Evolutionary conservation across 352 stramenopile genomes (phyloP).

Genomic region (Globisporangium rhizosaccharum): DNA sequence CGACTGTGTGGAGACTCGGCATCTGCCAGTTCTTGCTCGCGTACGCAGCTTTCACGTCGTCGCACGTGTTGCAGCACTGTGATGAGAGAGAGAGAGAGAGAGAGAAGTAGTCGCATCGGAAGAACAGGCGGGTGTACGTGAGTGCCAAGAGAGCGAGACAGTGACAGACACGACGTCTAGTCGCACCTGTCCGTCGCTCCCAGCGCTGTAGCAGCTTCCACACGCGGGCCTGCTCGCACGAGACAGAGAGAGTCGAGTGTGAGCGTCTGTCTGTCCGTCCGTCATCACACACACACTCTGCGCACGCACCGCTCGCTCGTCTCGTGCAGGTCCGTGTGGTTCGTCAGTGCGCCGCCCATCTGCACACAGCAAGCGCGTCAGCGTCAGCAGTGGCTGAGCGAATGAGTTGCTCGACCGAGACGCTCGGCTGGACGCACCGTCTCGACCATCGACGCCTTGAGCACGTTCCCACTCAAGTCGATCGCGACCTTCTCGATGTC

Average conservation of each 20-base stretch:
- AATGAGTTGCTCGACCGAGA: neutral
- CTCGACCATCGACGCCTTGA: conserved; percentile 49
- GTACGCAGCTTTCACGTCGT: conserved; percentile 62
- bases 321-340: conserved; percentile 59
- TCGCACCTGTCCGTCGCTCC: conserved; percentile 42
- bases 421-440: conserved; percentile 14
- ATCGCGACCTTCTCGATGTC: conserved; percentile 76
- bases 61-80: conserved; percentile 67
- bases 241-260: neutral
- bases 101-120: no score
- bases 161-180: neutral
- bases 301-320: conserved; percentile 39
- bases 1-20: conserved; percentile 71
- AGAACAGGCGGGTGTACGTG: no score
- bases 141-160: neutral
- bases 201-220: conserved; percentile 75
- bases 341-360: conserved; percentile 69
- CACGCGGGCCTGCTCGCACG: conserved; percentile 34
- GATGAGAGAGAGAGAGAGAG: neutral
- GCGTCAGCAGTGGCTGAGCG: neutral
- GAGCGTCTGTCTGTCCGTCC: neutral
- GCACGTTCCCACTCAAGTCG: conserved; percentile 34
- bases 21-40: conserved; percentile 65
- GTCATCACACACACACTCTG: neutral
- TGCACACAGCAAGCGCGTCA: conserved; percentile 8